Evolutionary conservation across 257 asterid genomes (phyloP), one percentile per base, ranked within the genome.

Genomic region (Cordia subcordata): DNA sequence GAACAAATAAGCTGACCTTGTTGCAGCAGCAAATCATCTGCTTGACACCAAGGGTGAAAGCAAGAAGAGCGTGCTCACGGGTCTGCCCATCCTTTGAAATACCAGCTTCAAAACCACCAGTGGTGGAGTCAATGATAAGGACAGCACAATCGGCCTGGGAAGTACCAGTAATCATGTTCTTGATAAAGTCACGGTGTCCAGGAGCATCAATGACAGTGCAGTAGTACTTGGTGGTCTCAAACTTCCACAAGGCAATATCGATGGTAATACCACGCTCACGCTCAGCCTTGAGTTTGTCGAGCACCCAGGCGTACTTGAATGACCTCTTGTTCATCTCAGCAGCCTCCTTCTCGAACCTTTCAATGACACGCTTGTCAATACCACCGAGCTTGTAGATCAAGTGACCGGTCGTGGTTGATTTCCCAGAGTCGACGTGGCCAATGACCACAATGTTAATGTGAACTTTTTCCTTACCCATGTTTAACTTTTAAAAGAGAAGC

Each of bases 251-350:
- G 61, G 96, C 96, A 62, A 87, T 87, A 66, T 87, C 94, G 35
- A 87, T 87, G 40, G 96, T 87, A 8, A 87, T 87, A 73, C 94
- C 96, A 68, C 94, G 96, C 46, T 87, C 96, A 17, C 91, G 96
- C 79, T 87, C 96, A 33, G 96, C 96, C 72, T 87, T 87, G 15
- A 87, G 96, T 71, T 87, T 87, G 87, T 87, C 96, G 11, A 87
- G 82, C 68, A 87, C 94, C 94, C 96, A 87, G 1, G 94, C 96
- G 32, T 67, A 67, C 66, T 67, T 67, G 72, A 67, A 67, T 40
- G 72, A 67, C 56, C 72, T 59, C 66, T 67, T 67, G 66, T 67
- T 67, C 72, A 67, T 67, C 66, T 67, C 72, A 59, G 72, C 61
- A 11, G 72, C 72, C 37, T 67, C 72, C 60, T 81, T 81, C 77